Evolutionary conservation across 768 basidiomycete genomes (phyloP).

Genomic region (Boletellus emodensis): DNA sequence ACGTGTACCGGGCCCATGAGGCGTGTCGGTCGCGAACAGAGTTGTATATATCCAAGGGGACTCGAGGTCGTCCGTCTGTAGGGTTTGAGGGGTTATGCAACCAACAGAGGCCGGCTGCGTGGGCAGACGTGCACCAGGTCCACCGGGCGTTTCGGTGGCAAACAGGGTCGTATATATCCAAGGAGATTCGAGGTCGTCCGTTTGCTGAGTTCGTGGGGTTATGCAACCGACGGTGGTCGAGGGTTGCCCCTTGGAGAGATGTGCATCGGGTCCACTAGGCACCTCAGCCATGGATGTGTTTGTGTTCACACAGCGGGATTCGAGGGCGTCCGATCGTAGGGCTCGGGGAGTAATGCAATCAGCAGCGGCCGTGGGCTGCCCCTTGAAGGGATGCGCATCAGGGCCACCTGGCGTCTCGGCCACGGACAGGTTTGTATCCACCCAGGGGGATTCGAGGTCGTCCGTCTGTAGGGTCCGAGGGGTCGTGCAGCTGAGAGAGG

Average conservation of each 20-base stretch:
- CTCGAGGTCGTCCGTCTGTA: slow-evolving; percentile 2
- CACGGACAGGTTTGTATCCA: not conserved
- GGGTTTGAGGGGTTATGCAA: slow-evolving; percentile 9
- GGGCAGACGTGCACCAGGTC: not conserved
- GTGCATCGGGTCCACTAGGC: too few relatives aligned
- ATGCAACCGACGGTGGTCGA: slow-evolving; percentile 11
- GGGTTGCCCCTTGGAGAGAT: not conserved
- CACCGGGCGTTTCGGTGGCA: too few relatives aligned
- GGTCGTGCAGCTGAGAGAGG: slow-evolving; percentile 11
- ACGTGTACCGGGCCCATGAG: too few relatives aligned
- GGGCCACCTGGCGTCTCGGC: too few relatives aligned
- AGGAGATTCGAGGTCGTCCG: slow-evolving; percentile 10
- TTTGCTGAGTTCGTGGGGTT: slow-evolving; percentile 5
- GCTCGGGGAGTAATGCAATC: slow-evolving; percentile 9
- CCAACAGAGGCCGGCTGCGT: slow-evolving; percentile 8
- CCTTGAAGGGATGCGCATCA: not conserved
- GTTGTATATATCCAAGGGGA: slow-evolving; percentile 12
- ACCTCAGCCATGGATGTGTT: not conserved
- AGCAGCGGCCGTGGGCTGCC: slow-evolving; percentile 5
- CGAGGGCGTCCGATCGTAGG: not conserved
- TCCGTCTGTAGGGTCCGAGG: slow-evolving; percentile 1
- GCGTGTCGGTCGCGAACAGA: too few relatives aligned
- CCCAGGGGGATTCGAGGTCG: slow-evolving; percentile 10
- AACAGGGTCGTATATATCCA: slow-evolving; percentile 2
- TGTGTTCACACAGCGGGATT: slow-evolving; percentile 13